Base-by-base conservation (phyloP, 495 filamentous ascomycete genomes). In the Cairneyella variabilis region DNA sequence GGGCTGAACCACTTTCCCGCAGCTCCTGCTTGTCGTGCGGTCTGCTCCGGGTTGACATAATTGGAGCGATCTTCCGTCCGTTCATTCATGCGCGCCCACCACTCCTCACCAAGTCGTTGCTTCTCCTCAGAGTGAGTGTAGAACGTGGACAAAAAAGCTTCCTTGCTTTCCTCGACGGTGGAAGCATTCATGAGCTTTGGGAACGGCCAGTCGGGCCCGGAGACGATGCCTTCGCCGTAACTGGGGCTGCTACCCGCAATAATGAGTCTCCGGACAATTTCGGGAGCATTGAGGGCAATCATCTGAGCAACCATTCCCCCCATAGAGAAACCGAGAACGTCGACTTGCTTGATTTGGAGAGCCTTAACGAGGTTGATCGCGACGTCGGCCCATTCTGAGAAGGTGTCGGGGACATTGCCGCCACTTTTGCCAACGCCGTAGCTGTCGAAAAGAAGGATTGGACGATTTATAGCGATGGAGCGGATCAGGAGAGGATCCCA, bases 311-410 rank as follows among this genome's bases (percentile, higher is more conserved):
- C 61, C 23, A 48, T 44, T 14, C 66, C 66, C 38, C 66, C 66
- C n/a, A 69, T 56, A 7, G 58, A 63, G 56, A 68, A 69, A 14
- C 66, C 66, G 37, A 69, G 38, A 28, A 69, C 16, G 53, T 68
- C 65, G 30, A 70, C 52, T 41, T 68, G 41, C 6, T 45, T 26
- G 26, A 66, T 41, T 10, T 47, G 56, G n/a, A 73, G 57, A n/a
- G 64, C 60, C 9, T 9, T 21, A 16, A 73, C 39, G 21, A 71
- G 60, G n/a, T 40, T 27, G 30, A 70, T 57, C 11, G 66, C 58
- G 38, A 67, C 51, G 38, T 62, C 56, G 16, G 65, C 68, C 26
- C 56, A 59, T 12, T 54, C 42, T 25, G 20, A 17, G 41, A 59
- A 41, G 21, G 57, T 56, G 8, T 42, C 54, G 14, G 66, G 56